phyloP scores from a whole-genome alignment of 2,329 filamentous ascomycete species.

The Sphaerulina musiva region DNA sequence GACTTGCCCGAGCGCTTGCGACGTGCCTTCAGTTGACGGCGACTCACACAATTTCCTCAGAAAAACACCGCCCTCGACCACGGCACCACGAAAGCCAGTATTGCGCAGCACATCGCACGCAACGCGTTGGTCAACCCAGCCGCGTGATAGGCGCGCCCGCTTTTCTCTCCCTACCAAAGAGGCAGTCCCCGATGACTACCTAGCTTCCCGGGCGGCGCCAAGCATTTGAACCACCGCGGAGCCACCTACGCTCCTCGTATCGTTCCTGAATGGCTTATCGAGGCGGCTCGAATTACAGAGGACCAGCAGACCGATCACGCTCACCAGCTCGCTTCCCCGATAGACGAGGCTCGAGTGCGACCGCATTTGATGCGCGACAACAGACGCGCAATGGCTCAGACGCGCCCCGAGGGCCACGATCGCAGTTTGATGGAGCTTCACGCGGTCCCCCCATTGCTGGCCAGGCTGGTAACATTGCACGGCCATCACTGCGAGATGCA shows the following conservation, averaged over 20 bases:
- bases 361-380: conserved; percentile 27
- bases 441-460: conserved; percentile 34
- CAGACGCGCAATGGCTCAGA: conserved; percentile 42
- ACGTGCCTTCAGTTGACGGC: conserved; percentile 7
- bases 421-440: conserved; percentile 59
- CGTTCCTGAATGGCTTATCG: conserved; percentile 21
- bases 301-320: conserved; percentile 56
- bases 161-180: background rate
- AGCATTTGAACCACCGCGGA: conserved; percentile 1
- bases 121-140: background rate
- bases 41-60: background rate
- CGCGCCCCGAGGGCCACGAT: conserved; percentile 75
- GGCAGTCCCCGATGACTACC: background rate
- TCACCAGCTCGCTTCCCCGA: conserved; percentile 65
- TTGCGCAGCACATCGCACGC: background rate
- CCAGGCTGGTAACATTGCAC: conserved; percentile 49
- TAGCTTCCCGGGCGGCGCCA: background rate
- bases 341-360: conserved; percentile 58
- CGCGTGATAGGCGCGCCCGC: background rate
- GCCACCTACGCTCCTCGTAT: conserved; percentile 1
- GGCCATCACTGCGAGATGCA: conserved; percentile 47
- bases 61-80: background rate
- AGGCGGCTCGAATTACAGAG: conserved; percentile 20
- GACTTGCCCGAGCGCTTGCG: conserved; percentile 10
- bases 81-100: background rate